These are phyloP conservation scores for Xanthoceras sorbifolium DNA, from an alignment of 345 rosid genomes.

Conservation along the genomic window DNA sequence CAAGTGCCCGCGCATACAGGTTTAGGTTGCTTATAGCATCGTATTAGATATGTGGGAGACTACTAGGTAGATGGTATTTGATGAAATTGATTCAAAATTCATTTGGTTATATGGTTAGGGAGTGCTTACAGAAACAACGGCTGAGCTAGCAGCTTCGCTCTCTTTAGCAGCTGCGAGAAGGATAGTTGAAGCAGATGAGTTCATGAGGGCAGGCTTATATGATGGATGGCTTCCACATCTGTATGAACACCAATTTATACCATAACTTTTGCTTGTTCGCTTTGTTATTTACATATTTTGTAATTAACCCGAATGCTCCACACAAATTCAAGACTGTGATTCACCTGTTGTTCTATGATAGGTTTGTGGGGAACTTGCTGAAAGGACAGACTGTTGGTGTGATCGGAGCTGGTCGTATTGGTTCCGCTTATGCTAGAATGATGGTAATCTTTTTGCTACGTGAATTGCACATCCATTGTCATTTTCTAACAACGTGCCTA, in stretches of 20 bases:
- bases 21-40: no score
- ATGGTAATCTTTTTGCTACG: conserved; percentile 56
- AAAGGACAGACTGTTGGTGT: conserved; percentile 99
- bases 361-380: conserved; percentile 95
- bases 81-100: conserved; percentile 11
- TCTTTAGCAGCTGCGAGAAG: conserved; percentile 92
- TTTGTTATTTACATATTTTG: not conserved
- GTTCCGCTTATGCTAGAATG: conserved; percentile 97
- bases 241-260: conserved; percentile 31
- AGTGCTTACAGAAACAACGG: conserved; percentile 95
- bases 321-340: not conserved
- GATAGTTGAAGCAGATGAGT: conserved; percentile 94
- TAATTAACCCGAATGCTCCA: not conserved
- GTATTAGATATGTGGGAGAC: not conserved
- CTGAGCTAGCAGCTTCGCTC: conserved; percentile 93
- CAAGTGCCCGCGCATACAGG: no score
- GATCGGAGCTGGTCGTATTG: conserved; percentile 98
- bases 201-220: conserved; percentile 93
- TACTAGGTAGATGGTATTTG: not conserved
- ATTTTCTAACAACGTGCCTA: not conserved
- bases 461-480: not conserved
- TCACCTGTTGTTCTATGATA: conserved; percentile 23
- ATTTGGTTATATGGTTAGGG: conserved; percentile 51
- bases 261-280: not conserved
- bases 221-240: conserved; percentile 99